phyloP scores from a whole-genome alignment of 331 rosid genomes.

The Erythrophleum ivorense region DNA sequence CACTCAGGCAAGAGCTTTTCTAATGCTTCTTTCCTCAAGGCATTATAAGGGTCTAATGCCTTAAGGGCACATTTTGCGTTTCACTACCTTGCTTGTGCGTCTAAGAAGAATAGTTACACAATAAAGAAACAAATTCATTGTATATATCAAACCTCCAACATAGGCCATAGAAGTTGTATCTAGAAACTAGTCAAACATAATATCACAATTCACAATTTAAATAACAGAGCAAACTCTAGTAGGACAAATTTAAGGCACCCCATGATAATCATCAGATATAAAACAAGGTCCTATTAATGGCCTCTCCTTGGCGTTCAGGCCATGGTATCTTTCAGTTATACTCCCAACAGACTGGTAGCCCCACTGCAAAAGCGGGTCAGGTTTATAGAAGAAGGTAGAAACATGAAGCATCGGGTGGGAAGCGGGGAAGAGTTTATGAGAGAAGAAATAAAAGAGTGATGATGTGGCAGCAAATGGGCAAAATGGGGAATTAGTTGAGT shows the following conservation, averaged over 20 bases:
- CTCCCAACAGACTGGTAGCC: background rate
- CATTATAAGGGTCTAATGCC: too few species aligned
- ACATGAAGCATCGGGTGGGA: too few species aligned
- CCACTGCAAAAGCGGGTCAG: too few species aligned
- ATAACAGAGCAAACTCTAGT: slow-evolving; percentile 13
- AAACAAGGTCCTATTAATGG: background rate
- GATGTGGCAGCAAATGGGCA: too few species aligned
- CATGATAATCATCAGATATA: background rate
- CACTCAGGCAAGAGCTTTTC: too few species aligned
- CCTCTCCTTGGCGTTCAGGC: background rate
- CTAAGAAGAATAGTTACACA: background rate
- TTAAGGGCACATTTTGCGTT: too few species aligned
- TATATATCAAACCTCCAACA: background rate
- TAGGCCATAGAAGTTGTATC: background rate
- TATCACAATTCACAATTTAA: background rate
- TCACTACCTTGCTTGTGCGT: too few species aligned
- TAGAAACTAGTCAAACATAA: background rate
- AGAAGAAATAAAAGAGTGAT: too few species aligned
- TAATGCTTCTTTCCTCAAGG: too few species aligned
- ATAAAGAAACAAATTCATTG: background rate
- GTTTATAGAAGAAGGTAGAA: too few species aligned
- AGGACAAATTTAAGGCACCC: slow-evolving; percentile 7
- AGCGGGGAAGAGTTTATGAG: too few species aligned
- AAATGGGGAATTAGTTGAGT: too few species aligned
- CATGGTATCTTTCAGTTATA: background rate